Evolutionary conservation across 2,329 filamentous ascomycete species (phyloP), one percentile per base, ranked within the genome.

Genomic region (Neocatenulostroma microsporum): DNA sequence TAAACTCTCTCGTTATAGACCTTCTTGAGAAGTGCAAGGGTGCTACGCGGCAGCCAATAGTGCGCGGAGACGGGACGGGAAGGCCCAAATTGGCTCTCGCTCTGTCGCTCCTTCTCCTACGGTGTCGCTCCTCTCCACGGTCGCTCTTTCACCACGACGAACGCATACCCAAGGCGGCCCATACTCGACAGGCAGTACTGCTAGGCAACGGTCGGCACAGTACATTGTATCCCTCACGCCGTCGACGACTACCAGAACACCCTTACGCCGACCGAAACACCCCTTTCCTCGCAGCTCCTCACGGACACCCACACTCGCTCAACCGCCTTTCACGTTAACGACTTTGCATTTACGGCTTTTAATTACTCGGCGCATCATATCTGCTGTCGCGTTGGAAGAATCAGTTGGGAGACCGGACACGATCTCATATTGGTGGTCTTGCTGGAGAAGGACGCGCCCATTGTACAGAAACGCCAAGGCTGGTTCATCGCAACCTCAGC

Each of bases 391-490:
- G 20, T 25, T 30, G 24, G 12, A 3, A 36, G 15, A 29, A 15
- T 34, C n/a, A n/a, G n/a, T n/a, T n/a, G n/a, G 21, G 19, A 26
- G 17, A 34, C 18, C 11, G 27, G n/a, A 30, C 34, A 37, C 14
- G 3, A 4, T 7, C 30, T 41, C 38, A 37, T 37, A n/a, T 29
- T 34, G 20, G 28, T 30, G 26, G 24, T 30, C 15, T 36, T 36
- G 33, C 26, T 32, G 23, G 23, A 15, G 39, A 39, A 21, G 18
- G 21, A 26, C 25, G 14, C 32, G n/a, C 11, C 34, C 35, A 41
- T 39, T 44, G 35, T 40, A 31, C 33, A 17, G 31, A 36, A 34
- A 36, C 39, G 42, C 37, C 36, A 41, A 41, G 39, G 4, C 31
- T 33, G 23, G 37, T 30, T 36, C 35, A 40, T 21, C n/a, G n/a